Percentiles rank a stretch among this genome's conserved stretches.
Evolutionary conservation across 139 green algal genomes (phyloP).

Genomic region (Chlamydomonas sp.): DNA sequence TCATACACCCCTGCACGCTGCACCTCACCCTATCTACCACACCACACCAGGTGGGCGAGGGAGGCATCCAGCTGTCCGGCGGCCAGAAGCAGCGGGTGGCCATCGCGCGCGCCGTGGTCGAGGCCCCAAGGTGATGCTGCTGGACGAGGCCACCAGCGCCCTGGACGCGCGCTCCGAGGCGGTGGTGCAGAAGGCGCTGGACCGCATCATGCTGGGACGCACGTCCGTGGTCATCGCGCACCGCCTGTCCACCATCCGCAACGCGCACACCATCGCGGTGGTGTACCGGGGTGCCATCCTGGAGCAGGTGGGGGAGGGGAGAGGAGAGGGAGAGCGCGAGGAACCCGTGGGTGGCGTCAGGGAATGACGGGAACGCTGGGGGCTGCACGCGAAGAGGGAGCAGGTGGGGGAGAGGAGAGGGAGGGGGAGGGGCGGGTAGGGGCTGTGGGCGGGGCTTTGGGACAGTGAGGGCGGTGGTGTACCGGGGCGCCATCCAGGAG

Average conservation of each 20-base stretch:
- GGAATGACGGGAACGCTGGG: too few relatives aligned
- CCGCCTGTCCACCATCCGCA: constrained; percentile 84
- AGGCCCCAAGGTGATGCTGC: constrained; percentile 50
- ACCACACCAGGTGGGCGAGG: constrained; percentile 63
- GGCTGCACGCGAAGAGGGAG: too few relatives aligned
- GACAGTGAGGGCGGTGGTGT: too few relatives aligned
- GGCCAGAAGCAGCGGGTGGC: constrained; percentile 88
- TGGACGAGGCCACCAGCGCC: constrained; percentile 54
- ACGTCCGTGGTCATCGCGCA: constrained; percentile 94
- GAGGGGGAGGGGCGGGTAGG: too few relatives aligned
- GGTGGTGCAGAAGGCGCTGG: constrained; percentile 71
- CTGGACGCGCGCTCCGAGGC: constrained; percentile 81
- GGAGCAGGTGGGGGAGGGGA: too few relatives aligned
- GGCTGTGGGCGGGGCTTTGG: too few relatives aligned
- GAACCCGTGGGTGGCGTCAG: too few relatives aligned
- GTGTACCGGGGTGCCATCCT: constrained; percentile 61
- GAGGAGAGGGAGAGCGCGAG: too few relatives aligned
- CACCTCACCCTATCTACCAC: too few relatives aligned
- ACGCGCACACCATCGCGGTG: constrained; percentile 87
- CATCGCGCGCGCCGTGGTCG: constrained; percentile 75
- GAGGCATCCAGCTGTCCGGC: constrained; percentile 70
- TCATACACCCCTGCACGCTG: too few relatives aligned
- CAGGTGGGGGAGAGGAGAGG: too few relatives aligned
- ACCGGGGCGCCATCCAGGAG: too few relatives aligned
- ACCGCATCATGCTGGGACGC: constrained; percentile 70